These are phyloP conservation scores for Ceratocystis huliohia DNA, from an alignment of 2,329 filamentous ascomycete genomes.

Conservation along the genomic window DNA sequence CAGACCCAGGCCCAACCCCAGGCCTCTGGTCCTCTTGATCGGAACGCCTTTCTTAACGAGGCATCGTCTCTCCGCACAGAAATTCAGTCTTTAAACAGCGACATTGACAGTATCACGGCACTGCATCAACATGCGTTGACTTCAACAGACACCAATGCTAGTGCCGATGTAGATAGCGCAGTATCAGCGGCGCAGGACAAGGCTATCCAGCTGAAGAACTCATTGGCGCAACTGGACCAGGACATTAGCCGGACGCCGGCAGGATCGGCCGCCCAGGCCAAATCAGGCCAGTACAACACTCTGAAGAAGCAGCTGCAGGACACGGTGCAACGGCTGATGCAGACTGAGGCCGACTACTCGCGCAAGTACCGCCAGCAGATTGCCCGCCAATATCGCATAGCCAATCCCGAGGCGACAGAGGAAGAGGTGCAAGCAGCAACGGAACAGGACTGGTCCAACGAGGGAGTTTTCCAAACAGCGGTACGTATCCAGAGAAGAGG, in stretches of 20 bases:
- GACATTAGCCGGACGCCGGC: slow-evolving; percentile 36
- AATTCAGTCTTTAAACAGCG: slow-evolving; percentile 52
- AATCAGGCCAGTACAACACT: slow-evolving; percentile 55
- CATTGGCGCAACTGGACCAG: slow-evolving; percentile 62
- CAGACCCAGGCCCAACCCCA: slow-evolving; percentile 24
- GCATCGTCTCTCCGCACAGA: slow-evolving; percentile 54
- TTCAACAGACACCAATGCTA: slow-evolving; percentile 43
- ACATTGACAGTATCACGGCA: slow-evolving; percentile 54
- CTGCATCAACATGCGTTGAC: slow-evolving; percentile 60
- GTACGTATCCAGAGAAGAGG: slow-evolving; percentile 40
- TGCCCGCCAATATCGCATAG: slow-evolving; percentile 66
- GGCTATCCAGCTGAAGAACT: slow-evolving; percentile 64
- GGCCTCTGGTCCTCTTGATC: slow-evolving; percentile 35
- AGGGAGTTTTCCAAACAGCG: slow-evolving; percentile 71
- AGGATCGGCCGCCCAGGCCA: slow-evolving; percentile 48
- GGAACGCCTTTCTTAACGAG: slow-evolving; percentile 55
- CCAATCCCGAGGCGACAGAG: slow-evolving; percentile 68
- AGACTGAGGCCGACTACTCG: slow-evolving; percentile 59
- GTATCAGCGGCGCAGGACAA: slow-evolving; percentile 58
- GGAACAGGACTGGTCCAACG: slow-evolving; percentile 59
- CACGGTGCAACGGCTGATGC: slow-evolving; percentile 56
- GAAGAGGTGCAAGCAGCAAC: slow-evolving; percentile 56
- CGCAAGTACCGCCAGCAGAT: slow-evolving; percentile 65
- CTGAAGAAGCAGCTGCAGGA: slow-evolving; percentile 61
- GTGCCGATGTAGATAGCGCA: slow-evolving; percentile 51